A percentile compares a stretch with the other conserved stretches of the same genome.
Conservation (phyloP, 768 basidiomycete genomes). For the Boletus vermiculosoides region DNA sequence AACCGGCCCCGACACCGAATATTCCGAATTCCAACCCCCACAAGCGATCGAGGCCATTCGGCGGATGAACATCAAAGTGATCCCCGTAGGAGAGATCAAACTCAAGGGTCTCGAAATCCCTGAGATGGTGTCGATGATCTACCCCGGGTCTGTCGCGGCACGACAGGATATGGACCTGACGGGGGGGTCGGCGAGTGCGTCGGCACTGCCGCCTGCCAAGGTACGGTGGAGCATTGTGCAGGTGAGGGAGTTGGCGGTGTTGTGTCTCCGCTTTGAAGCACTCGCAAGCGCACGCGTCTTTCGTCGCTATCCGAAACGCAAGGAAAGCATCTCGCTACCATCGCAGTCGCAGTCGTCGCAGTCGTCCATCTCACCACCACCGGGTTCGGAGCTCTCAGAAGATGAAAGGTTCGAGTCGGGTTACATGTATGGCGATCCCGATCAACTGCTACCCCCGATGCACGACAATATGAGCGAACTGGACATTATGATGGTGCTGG, state of each 20-base stretch:
- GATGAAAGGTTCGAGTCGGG: slow-evolving; percentile 30
- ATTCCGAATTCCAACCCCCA: slow-evolving; percentile 53
- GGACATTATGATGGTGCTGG: slow-evolving; percentile 72
- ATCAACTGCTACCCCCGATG: slow-evolving; percentile 65
- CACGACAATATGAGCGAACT: slow-evolving; percentile 66
- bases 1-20: slow-evolving; percentile 55
- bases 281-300: slow-evolving; percentile 64
- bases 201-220: slow-evolving; percentile 28
- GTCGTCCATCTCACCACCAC: neutral
- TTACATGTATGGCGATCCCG: slow-evolving; percentile 58
- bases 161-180: slow-evolving; percentile 58
- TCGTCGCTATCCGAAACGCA: slow-evolving; percentile 39
- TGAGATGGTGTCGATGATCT: slow-evolving; percentile 82
- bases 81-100: slow-evolving; percentile 84
- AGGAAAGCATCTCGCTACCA: slow-evolving; percentile 27
- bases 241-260: slow-evolving; percentile 66
- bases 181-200: slow-evolving; percentile 15
- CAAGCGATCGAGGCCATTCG: slow-evolving; percentile 74
- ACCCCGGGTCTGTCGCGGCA: slow-evolving; percentile 69
- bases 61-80: slow-evolving; percentile 64
- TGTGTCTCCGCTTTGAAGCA: slow-evolving; percentile 80
- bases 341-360: slow-evolving; percentile 7
- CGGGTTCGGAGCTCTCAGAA: slow-evolving; percentile 14
- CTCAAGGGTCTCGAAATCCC: slow-evolving; percentile 94
- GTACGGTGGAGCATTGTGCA: slow-evolving; percentile 73